Conservation (phyloP, 768 basidiomycete species). For the Rhodocollybia butyracea region DNA sequence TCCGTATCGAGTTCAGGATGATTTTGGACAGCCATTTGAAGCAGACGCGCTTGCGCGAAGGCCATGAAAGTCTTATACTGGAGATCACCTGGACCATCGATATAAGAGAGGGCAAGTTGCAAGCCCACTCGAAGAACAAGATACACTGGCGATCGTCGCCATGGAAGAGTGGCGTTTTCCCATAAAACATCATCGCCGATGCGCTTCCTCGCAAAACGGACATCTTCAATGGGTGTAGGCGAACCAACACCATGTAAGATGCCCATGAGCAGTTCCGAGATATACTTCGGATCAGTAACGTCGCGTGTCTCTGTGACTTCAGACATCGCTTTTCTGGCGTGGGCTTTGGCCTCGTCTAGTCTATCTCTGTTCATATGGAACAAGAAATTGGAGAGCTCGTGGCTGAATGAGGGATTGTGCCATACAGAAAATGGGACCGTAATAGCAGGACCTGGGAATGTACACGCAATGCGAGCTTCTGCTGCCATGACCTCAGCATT, state of each 20-base stretch:
- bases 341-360: conserved; percentile 27
- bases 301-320: conserved; percentile 34
- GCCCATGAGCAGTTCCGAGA: conserved; percentile 44
- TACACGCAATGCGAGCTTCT: conserved; percentile 39
- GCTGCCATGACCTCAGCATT: conserved; percentile 31
- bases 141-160: conserved; percentile 52
- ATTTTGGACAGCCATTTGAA: conserved; percentile 16
- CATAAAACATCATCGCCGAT: conserved; percentile 44
- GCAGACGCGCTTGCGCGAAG: conserved; percentile 31
- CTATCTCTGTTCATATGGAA: conserved; percentile 31
- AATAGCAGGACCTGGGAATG: conserved; percentile 44
- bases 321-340: conserved; percentile 34
- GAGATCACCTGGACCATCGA: no score
- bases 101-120: conserved; percentile 31
- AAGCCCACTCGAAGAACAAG: conserved; percentile 43
- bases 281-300: conserved; percentile 41
- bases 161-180: conserved; percentile 33
- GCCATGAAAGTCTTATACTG: conserved; percentile 49
- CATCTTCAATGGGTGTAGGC: conserved; percentile 27
- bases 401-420: conserved; percentile 25
- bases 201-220: conserved; percentile 36
- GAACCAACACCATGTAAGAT: conserved; percentile 39
- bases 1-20: conserved; percentile 25
- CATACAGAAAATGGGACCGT: conserved; percentile 27
- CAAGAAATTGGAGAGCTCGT: conserved; percentile 37